These are phyloP conservation scores for Tilletia indica DNA, from an alignment of 1,284 basidiomycete species.

Conservation along the genomic window DNA sequence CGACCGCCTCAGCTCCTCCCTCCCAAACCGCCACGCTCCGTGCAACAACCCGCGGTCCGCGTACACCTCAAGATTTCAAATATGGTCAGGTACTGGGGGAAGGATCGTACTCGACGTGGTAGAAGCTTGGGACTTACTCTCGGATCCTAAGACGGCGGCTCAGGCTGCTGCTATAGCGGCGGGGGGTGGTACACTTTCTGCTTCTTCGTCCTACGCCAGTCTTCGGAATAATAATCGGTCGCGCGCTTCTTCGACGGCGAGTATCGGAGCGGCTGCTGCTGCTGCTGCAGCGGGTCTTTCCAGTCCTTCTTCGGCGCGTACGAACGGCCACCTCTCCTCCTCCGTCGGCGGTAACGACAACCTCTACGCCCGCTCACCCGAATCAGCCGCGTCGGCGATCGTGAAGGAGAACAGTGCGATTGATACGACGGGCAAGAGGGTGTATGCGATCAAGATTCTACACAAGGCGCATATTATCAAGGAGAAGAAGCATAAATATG, in stretches of 20 bases:
- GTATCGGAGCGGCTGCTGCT: background rate
- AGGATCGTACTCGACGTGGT: constrained; percentile 55
- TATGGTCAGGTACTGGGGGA: constrained; percentile 54
- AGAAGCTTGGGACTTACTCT: constrained; percentile 50
- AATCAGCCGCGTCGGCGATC: constrained; percentile 1
- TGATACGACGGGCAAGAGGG: constrained; percentile 27
- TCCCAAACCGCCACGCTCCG: background rate
- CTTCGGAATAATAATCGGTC: background rate
- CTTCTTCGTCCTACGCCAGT: background rate
- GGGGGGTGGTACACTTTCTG: background rate
- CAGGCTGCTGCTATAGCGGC: constrained; percentile 4
- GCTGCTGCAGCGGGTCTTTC: constrained; percentile 21
- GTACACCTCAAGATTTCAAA: constrained; percentile 48
- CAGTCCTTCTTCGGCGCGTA: constrained; percentile 7
- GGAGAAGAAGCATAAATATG: constrained; percentile 55
- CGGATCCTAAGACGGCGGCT: background rate
- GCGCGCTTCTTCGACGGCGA: background rate
- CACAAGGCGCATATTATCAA: constrained; percentile 56
- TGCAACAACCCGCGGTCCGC: constrained; percentile 14
- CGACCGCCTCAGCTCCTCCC: background rate
- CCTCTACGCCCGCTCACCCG: background rate
- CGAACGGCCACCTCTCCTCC: constrained; percentile 26
- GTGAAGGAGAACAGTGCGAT: constrained; percentile 10
- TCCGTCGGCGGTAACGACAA: constrained; percentile 28
- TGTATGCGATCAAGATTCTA: constrained; percentile 53